These are phyloP conservation scores for Cladophialophora immunda DNA, from an alignment of 2,329 filamentous ascomycete species.

Conservation along the genomic window DNA sequence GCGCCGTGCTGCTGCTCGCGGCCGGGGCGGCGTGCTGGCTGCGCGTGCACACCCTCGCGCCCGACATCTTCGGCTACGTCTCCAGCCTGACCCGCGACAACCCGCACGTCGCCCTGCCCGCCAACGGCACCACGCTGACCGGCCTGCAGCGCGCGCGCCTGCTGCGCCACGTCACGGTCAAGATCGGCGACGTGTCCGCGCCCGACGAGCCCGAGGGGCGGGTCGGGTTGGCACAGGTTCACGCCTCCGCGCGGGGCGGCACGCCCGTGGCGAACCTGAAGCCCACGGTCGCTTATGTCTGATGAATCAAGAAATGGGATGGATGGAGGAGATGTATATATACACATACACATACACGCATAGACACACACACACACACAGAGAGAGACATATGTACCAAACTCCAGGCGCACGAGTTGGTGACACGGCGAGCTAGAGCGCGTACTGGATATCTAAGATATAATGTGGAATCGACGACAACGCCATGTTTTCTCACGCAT, in stretches of 20 bases:
- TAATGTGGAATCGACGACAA: no score
- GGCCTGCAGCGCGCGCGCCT: constrained; percentile 7
- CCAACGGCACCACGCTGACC: constrained; percentile 6
- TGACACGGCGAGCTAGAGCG: no score
- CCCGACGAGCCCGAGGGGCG: neutral
- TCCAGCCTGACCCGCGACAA: constrained; percentile 19
- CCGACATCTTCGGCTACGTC: constrained; percentile 19
- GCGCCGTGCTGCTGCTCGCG: constrained; percentile 13
- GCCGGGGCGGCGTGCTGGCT: constrained; percentile 18
- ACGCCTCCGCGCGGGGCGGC: neutral
- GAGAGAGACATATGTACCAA: no score
- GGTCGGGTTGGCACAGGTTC: neutral
- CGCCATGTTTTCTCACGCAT: no score
- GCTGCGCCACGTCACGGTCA: constrained; percentile 6
- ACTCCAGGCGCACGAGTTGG: no score
- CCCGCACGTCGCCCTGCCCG: neutral
- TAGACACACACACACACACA: no score
- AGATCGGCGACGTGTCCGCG: constrained; percentile 15
- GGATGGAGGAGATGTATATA: no score
- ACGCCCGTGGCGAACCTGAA: neutral
- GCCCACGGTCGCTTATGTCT: neutral
- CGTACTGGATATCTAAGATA: no score
- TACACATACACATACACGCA: no score
- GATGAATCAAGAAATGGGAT: no score
- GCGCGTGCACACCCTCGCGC: constrained; percentile 19